Percentiles rank a stretch among this genome's conserved stretches.
These are phyloP conservation scores for Alnus glutinosa DNA, from an alignment of 306 rosid species.

Conservation along the genomic window DNA sequence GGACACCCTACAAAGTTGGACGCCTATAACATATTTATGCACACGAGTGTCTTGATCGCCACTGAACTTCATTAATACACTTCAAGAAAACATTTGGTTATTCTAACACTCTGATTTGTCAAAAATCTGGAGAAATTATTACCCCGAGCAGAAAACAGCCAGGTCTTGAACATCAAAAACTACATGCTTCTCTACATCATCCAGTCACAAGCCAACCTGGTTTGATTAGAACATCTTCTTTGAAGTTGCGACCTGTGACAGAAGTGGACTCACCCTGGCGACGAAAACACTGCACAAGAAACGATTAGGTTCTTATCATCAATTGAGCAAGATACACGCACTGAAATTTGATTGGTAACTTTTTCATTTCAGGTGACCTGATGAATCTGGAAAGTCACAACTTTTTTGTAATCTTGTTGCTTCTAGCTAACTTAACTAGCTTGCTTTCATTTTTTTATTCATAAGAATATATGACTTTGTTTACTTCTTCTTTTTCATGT, in stretches of 20 bases:
- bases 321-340: neutral
- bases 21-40: neutral
- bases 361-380: neutral
- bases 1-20: neutral
- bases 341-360: neutral
- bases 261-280: slow-evolving; percentile 94
- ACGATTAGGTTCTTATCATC: slow-evolving; percentile 15
- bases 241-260: slow-evolving; percentile 87
- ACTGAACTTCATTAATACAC: neutral
- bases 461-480: neutral
- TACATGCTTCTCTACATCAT: slow-evolving; percentile 35
- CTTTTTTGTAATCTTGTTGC: neutral
- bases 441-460: neutral
- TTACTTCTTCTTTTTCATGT: neutral
- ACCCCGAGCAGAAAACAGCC: neutral
- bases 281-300: slow-evolving; percentile 82
- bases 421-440: neutral
- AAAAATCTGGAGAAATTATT: neutral
- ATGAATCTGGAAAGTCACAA: neutral
- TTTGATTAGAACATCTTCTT: slow-evolving; percentile 70
- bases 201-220: slow-evolving; percentile 91
- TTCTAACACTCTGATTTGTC: neutral
- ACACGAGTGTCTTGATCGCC: neutral
- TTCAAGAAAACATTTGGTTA: neutral
- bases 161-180: slow-evolving; percentile 1